Conservation (phyloP, 129 eudicot species). For the Chrysanthemum seticuspe region DNA sequence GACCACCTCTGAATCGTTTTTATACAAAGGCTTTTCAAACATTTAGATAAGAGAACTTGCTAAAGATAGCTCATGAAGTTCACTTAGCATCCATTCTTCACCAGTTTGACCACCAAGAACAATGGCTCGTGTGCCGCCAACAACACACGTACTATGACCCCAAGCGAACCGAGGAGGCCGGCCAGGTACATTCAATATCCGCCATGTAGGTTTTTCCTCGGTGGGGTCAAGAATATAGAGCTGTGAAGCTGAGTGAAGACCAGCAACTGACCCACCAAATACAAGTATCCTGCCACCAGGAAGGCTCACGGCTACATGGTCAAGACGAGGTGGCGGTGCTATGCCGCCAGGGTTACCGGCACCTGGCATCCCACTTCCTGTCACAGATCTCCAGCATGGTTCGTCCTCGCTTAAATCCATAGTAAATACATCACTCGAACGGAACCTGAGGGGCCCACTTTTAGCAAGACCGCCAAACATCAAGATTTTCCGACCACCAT, state of each 20-base stretch:
- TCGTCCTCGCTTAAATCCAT: constrained; percentile 66
- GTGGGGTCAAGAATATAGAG: constrained; percentile 76
- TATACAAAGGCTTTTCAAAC: neutral
- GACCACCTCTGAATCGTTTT: constrained; percentile 8
- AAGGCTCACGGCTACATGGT: constrained; percentile 84
- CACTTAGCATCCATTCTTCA: constrained; percentile 83
- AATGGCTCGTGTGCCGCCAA: constrained; percentile 70
- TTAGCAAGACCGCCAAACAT: constrained; percentile 98
- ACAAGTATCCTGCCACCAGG: constrained; percentile 84
- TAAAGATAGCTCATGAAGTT: constrained; percentile 69
- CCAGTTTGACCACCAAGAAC: constrained; percentile 81
- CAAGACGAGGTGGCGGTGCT: constrained; percentile 82
- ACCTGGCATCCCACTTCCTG: constrained; percentile 78
- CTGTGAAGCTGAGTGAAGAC: constrained; percentile 85
- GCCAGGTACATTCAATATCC: constrained; percentile 65
- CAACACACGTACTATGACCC: constrained; percentile 79
- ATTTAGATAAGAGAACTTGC: constrained; percentile 47
- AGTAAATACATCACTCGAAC: constrained; percentile 61
- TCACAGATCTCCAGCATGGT: constrained; percentile 71
- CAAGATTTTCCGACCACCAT: constrained; percentile 89
- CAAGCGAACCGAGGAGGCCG: constrained; percentile 71
- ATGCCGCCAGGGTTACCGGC: constrained; percentile 78
- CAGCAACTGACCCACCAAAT: constrained; percentile 91
- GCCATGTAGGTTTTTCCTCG: constrained; percentile 79
- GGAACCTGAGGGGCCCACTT: constrained; percentile 83